A percentile compares a stretch with the other conserved stretches of the same genome.
These are phyloP conservation scores for Karstenula rhodostoma DNA, from an alignment of 2,329 filamentous ascomycete species.

Conservation along the genomic window DNA sequence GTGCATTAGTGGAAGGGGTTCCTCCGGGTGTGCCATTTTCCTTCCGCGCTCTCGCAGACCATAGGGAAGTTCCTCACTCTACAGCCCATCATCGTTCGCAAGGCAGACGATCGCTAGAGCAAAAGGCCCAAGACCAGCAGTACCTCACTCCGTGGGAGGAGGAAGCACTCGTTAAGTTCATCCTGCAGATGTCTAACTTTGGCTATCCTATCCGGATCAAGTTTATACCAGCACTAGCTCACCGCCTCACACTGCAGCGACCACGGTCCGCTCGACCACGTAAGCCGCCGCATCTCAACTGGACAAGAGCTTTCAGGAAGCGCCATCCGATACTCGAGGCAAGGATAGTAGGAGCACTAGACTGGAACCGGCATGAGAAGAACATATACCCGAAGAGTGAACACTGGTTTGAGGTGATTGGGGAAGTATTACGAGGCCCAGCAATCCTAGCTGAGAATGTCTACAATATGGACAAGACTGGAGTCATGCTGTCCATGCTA, in stretches of 20 bases:
- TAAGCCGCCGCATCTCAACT: slow-evolving; percentile 20
- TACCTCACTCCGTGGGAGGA: slow-evolving; percentile 40
- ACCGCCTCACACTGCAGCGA: slow-evolving; percentile 20
- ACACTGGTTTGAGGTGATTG: slow-evolving; percentile 15
- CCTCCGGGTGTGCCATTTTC: slow-evolving; percentile 11
- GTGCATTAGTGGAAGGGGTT: slow-evolving; percentile 22
- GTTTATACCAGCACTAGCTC: slow-evolving; percentile 28
- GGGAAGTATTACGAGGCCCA: slow-evolving; percentile 12
- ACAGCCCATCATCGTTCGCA: slow-evolving; percentile 33
- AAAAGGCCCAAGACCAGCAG: slow-evolving; percentile 37
- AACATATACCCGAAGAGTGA: slow-evolving; percentile 26
- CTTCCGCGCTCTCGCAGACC: slow-evolving; percentile 12
- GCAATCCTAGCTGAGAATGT: slow-evolving; percentile 25
- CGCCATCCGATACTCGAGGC: slow-evolving; percentile 19
- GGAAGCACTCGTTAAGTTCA: slow-evolving; percentile 32
- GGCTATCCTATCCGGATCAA: slow-evolving; percentile 29
- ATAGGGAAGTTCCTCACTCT: slow-evolving; percentile 27
- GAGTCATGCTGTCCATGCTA: slow-evolving; percentile 16
- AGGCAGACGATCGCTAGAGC: slow-evolving; percentile 33
- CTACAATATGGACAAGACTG: slow-evolving; percentile 23
- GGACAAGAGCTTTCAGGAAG: slow-evolving; percentile 18
- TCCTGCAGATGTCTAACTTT: slow-evolving; percentile 26
- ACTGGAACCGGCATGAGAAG: slow-evolving; percentile 24
- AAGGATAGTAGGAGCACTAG: slow-evolving; percentile 19
- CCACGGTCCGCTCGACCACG: slow-evolving; percentile 11